Conservation (phyloP, 805 yeast genomes). For the Priceomyces fermenticarens region DNA sequence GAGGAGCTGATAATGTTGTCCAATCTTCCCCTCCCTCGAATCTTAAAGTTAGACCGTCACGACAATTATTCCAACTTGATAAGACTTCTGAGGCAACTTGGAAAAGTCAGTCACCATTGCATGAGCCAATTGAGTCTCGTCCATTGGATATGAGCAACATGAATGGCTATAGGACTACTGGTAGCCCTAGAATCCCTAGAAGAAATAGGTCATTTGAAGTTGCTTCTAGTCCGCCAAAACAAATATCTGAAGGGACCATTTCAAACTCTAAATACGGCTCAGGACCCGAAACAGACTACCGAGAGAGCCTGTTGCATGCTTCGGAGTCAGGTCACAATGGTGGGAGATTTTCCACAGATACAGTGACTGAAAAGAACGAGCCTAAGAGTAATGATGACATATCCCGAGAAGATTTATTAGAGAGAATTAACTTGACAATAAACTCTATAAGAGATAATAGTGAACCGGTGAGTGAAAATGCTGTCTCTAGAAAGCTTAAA, state of each 20-base stretch:
- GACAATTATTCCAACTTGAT: neutral
- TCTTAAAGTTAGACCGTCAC: slow-evolving; percentile 14
- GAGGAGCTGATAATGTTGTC: neutral
- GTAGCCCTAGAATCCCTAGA: no score
- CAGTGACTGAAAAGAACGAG: neutral
- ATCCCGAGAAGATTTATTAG: slow-evolving; percentile 19
- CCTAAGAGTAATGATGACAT: slow-evolving; percentile 6
- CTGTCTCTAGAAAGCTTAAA: neutral
- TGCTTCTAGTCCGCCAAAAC: no score
- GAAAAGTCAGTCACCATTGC: no score
- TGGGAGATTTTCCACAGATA: neutral
- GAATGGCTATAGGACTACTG: no score
- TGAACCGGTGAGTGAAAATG: neutral
- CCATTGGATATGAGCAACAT: no score
- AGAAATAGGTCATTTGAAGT: no score
- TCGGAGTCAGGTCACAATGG: neutral
- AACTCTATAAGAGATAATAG: slow-evolving; percentile 11
- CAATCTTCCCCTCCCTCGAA: slow-evolving; percentile 20
- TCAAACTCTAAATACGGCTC: no score
- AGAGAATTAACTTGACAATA: slow-evolving; percentile 23
- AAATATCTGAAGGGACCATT: no score
- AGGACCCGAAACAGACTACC: no score
- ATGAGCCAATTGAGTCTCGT: no score
- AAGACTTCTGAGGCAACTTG: no score
- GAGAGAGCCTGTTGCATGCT: no score